phyloP scores from a whole-genome alignment of 2,329 filamentous ascomycete species.

The Fusarium bulbicola region DNA sequence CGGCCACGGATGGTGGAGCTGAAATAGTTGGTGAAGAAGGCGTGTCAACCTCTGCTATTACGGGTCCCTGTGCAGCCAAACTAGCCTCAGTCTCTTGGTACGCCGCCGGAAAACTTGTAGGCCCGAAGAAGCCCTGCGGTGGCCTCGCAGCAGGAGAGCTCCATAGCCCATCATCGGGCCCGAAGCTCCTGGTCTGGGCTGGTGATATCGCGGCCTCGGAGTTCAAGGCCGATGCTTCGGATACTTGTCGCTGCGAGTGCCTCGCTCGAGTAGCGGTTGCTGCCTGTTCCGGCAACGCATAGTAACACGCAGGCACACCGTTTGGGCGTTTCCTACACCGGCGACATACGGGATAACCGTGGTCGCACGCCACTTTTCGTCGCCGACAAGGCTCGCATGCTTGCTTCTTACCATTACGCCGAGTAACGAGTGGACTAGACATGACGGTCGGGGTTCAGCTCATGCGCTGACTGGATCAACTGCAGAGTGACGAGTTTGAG shows the following conservation, averaged over 20 bases:
- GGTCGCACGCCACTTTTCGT: background rate
- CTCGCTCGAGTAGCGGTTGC: accelerated
- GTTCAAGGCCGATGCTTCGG: background rate
- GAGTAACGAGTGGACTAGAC: background rate
- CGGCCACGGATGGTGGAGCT: background rate
- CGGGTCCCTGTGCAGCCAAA: background rate
- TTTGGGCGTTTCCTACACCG: background rate
- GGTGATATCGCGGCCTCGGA: background rate
- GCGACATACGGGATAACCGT: background rate
- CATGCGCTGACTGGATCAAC: accelerated
- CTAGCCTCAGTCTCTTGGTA: background rate
- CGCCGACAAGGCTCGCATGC: background rate
- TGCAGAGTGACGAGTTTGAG: background rate
- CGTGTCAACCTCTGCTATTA: accelerated
- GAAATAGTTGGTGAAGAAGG: background rate
- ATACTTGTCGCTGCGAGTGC: background rate
- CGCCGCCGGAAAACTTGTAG: background rate
- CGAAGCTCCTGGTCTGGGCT: background rate
- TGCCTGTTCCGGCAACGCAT: background rate
- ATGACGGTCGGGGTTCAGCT: background rate
- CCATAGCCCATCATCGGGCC: background rate
- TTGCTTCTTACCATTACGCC: background rate
- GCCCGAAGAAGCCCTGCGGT: background rate
- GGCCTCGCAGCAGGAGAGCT: background rate
- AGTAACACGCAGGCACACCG: background rate